phyloP scores from a whole-genome alignment of 1,284 basidiomycete genomes.

The Ceratobasidium sp. region DNA sequence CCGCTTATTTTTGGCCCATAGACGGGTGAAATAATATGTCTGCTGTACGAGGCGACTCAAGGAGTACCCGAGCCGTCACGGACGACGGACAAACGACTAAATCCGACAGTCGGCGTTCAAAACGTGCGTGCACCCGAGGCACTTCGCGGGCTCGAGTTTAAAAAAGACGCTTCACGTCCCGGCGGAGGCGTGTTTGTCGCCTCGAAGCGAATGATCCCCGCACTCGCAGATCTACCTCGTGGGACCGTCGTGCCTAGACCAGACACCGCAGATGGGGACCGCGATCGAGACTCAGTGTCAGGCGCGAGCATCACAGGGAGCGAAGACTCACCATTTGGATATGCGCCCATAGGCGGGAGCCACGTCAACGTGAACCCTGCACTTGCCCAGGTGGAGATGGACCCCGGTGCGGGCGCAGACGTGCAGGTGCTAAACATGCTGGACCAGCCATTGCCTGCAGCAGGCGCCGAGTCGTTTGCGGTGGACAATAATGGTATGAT shows the following conservation, averaged over 20 bases:
- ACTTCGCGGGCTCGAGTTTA: constrained; percentile 59
- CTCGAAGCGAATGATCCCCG: constrained; percentile 58
- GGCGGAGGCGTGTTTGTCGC: constrained; percentile 88
- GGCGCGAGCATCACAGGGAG: constrained; percentile 49
- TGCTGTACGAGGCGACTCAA: constrained; percentile 91
- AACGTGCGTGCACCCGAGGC: constrained; percentile 56
- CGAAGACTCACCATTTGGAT: constrained; percentile 37
- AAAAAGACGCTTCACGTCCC: constrained; percentile 77
- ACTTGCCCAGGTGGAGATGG: constrained; percentile 55
- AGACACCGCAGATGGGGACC: constrained; percentile 51
- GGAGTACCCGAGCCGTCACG: constrained; percentile 50
- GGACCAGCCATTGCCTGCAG: constrained; percentile 58
- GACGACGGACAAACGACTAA: constrained; percentile 67
- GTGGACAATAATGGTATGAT: constrained; percentile 29
- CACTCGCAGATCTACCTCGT: constrained; percentile 70
- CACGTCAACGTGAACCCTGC: constrained; percentile 51
- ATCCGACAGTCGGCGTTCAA: constrained; percentile 78
- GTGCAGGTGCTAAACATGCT: constrained; percentile 80
- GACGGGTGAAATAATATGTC: constrained; percentile 91
- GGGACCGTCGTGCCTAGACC: constrained; percentile 70
- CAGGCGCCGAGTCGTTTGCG: constrained; percentile 33
- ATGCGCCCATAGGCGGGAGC: background rate
- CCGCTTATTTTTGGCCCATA: constrained; percentile 56
- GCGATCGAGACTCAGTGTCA: constrained; percentile 46
- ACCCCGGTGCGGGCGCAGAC: constrained; percentile 55